Conservation (phyloP, 768 basidiomycete genomes). For the Boletus speciosus region DNA sequence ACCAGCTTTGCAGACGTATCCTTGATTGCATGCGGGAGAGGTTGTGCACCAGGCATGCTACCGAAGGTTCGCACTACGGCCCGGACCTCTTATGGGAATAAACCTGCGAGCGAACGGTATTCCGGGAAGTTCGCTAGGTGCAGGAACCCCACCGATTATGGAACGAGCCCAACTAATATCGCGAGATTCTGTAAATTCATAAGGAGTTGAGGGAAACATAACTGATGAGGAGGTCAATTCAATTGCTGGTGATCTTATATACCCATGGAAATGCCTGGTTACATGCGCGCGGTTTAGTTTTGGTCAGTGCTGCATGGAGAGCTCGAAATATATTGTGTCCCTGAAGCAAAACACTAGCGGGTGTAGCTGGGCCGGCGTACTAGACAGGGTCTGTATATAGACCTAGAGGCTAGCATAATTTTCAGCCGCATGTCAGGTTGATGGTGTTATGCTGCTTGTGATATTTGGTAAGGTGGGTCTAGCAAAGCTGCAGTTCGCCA, state of each 20-base stretch:
- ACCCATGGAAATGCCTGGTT: too few species aligned
- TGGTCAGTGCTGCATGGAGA: too few species aligned
- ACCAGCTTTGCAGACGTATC: constrained; percentile 25
- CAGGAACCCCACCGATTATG: constrained; percentile 10
- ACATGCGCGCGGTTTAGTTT: too few species aligned
- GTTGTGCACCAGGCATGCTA: constrained; percentile 23
- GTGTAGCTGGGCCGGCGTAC: not conserved
- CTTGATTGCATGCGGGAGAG: constrained; percentile 20
- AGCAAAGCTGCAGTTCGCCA: not conserved
- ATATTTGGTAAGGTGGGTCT: too few species aligned
- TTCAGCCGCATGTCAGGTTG: too few species aligned
- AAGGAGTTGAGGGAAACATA: not conserved
- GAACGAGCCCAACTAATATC: not conserved
- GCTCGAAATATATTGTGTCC: too few species aligned
- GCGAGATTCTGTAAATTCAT: constrained; percentile 8
- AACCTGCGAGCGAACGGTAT: constrained; percentile 21
- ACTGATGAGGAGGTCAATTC: not conserved
- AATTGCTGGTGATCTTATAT: not conserved
- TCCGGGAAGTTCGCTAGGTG: constrained; percentile 15
- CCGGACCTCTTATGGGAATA: constrained; percentile 15
- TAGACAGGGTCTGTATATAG: not conserved
- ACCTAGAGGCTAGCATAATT: too few species aligned
- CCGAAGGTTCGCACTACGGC: constrained; percentile 12
- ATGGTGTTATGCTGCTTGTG: too few species aligned
- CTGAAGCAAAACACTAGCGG: not conserved